Evolutionary conservation across 2,329 filamentous ascomycete genomes (phyloP).

Genomic region (Hymenoscyphus linearis): DNA sequence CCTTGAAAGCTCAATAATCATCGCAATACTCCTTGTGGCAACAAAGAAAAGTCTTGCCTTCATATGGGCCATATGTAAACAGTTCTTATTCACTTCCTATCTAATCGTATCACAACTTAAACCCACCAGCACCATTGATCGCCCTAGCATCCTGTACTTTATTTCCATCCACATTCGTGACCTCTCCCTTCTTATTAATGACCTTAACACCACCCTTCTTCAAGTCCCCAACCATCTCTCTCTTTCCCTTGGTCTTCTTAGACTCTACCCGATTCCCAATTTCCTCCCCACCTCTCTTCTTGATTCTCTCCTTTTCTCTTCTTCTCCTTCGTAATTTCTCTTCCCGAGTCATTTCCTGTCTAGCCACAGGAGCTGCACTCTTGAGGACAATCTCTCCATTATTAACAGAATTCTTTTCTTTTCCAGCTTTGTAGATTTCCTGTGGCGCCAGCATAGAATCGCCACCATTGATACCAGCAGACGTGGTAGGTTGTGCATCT

Average conservation of each 20-base stretch:
- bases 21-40: background rate
- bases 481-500: conserved; percentile 83
- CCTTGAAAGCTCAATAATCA: background rate
- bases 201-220: conserved; percentile 87
- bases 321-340: conserved; percentile 73
- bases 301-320: conserved; percentile 79
- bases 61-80: background rate
- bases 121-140: conserved; percentile 48
- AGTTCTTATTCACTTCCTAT: background rate
- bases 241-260: conserved; percentile 54
- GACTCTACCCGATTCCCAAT: conserved; percentile 44
- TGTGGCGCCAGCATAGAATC: conserved; percentile 83
- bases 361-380: conserved; percentile 70
- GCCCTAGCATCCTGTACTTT: conserved; percentile 53
- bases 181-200: conserved; percentile 82
- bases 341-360: conserved; percentile 83
- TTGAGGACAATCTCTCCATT: conserved; percentile 71
- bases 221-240: conserved; percentile 47
- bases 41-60: background rate
- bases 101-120: conserved; percentile 48
- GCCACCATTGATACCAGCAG: conserved; percentile 63
- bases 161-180: conserved; percentile 79
- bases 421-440: conserved; percentile 82
- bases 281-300: conserved; percentile 56
- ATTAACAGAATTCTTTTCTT: conserved; percentile 48